Evolutionary conservation across 2,329 filamentous ascomycete genomes (phyloP).

Genomic region (Emergomyces pasteurianus): DNA sequence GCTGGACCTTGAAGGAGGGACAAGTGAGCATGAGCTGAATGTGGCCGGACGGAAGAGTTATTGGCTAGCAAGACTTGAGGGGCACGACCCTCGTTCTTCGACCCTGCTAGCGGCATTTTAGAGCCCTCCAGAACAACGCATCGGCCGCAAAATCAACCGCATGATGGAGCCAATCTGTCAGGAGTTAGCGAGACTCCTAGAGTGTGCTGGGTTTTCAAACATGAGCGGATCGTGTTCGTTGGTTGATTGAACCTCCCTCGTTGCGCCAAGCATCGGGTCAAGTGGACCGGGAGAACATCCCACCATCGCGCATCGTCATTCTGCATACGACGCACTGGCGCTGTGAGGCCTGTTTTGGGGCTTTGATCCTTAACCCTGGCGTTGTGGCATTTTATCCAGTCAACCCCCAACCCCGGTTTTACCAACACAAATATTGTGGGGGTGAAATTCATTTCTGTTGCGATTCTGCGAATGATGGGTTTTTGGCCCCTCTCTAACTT

Average conservation of each 20-base stretch:
- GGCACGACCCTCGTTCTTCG: background rate
- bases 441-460: too few species aligned
- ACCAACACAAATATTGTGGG: too few species aligned
- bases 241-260: background rate
- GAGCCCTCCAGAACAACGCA: background rate
- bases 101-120: background rate
- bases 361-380: background rate
- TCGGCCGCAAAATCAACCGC: background rate
- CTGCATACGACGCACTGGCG: background rate
- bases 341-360: background rate
- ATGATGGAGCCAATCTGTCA: background rate
- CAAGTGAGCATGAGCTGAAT: background rate
- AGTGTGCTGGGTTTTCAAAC: too few species aligned
- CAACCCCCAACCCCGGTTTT: background rate
- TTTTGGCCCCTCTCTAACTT: background rate
- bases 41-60: background rate
- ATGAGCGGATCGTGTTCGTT: background rate
- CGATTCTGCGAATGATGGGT: background rate
- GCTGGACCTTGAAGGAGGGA: too few species aligned
- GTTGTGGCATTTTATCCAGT: background rate
- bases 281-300: background rate
- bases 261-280: background rate
- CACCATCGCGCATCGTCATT: background rate
- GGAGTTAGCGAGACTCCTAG: background rate
- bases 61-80: background rate